phyloP scores from a whole-genome alignment of 306 rosid species.

The Prunus campanulata region DNA sequence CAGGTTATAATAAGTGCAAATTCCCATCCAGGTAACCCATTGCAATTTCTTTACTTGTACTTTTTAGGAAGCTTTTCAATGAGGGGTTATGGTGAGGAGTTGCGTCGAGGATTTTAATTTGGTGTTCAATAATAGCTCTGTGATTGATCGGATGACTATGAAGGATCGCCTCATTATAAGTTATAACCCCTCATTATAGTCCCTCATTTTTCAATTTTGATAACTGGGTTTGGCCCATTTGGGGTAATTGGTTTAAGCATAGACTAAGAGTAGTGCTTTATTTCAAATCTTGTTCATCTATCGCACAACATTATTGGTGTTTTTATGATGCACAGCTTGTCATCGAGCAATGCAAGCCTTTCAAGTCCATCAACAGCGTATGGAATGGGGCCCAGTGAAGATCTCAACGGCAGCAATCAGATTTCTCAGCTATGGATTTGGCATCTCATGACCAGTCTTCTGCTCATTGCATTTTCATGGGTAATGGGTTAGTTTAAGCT shows the following conservation, averaged over 20 bases:
- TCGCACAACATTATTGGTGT: too few relatives aligned
- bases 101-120: too few relatives aligned
- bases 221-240: neutral
- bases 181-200: too few relatives aligned
- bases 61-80: too few relatives aligned
- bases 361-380: conserved; percentile 40
- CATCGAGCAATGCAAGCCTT: conserved; percentile 48
- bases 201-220: neutral
- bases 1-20: conserved; percentile 82
- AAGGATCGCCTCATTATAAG: neutral
- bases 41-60: neutral
- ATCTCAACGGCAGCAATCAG: conserved; percentile 44
- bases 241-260: neutral
- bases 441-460: conserved; percentile 30
- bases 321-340: conserved; percentile 47
- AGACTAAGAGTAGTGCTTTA: too few relatives aligned
- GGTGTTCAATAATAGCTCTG: too few relatives aligned
- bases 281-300: too few relatives aligned
- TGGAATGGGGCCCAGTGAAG: conserved; percentile 56
- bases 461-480: conserved; percentile 30
- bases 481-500: neutral
- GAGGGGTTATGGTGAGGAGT: too few relatives aligned
- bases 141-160: too few relatives aligned
- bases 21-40: conserved; percentile 70
- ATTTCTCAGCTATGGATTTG: conserved; percentile 43